Conservation (phyloP, 2,329 filamentous ascomycete genomes). For the Sclerotinia minor region DNA sequence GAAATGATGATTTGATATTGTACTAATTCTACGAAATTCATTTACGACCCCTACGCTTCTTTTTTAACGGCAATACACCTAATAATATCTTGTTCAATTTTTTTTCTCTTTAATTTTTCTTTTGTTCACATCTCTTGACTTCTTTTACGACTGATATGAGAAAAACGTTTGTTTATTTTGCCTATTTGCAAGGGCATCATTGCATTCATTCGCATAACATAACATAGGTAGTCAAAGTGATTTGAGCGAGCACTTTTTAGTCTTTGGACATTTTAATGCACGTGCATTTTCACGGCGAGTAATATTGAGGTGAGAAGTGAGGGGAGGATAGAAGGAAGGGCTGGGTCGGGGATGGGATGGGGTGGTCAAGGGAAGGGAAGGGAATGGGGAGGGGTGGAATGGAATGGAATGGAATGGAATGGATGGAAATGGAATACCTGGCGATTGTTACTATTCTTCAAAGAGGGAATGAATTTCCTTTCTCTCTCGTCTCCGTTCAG, state of each 20-base stretch:
- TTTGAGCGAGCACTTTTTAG: conserved; percentile 16
- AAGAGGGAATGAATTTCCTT: not conserved
- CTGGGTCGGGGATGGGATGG: not conserved
- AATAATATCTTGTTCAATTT: not conserved
- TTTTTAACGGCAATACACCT: conserved; percentile 20
- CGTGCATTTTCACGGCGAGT: conserved; percentile 10
- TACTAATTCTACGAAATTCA: conserved; percentile 24
- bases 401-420: not conserved
- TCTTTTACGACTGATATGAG: conserved; percentile 15
- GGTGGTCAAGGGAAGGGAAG: not conserved
- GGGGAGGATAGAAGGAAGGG: not conserved
- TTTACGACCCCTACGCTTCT: conserved; percentile 13
- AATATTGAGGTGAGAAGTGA: not conserved
- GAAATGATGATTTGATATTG: conserved; percentile 25
- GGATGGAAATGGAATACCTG: conserved; percentile 16
- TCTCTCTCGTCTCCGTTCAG: not conserved
- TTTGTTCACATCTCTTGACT: conserved; percentile 13
- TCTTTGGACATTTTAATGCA: conserved; percentile 13
- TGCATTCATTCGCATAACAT: conserved; percentile 15
- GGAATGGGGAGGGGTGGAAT: not conserved
- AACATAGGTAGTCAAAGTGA: conserved; percentile 11
- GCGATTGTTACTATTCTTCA: not conserved
- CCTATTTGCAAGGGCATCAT: not conserved
- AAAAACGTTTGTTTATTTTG: conserved; percentile 4
- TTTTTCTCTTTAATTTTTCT: conserved; percentile 2